Evolutionary conservation across 164 flowering plant genomes (phyloP), one percentile per base, ranked within the genome.

Genomic region (Cinnamomum micranthum): DNA sequence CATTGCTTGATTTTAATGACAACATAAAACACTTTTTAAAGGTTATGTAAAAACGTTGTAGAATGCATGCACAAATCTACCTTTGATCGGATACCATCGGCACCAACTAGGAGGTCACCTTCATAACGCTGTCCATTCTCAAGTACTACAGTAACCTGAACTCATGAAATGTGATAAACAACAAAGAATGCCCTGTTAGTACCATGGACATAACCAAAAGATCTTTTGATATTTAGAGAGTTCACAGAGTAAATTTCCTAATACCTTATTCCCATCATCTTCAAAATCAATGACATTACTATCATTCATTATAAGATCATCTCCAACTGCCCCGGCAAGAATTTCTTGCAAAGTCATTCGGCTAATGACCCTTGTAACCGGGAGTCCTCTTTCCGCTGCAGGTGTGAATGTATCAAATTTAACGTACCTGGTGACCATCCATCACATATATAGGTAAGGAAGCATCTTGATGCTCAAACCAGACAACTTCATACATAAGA

Each of bases 71-170:
- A 68, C 13, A 11, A 19, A 66, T 17, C n/a, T 85, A 94, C 97
- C 97, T 95, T 93, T 6, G 99, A 93, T 93, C 99, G 79, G 78
- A 95, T 95, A n/a, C 99, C 99, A 84, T 95, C 98, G 65, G 99
- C 97, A 27, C 97, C 99, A 81, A 95, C 87, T 25, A 95, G 86
- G 76, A 93, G 87, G 85, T 95, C 99, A 50, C 98, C 99, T 82
- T 89, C 90, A 80, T 75, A 86, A n/a, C 73, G 81, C 71, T 92
- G 80, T 63, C 99, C 98, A 80, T 90, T 84, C 81, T 91, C 97
- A 73, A 95, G 97, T 28, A 75, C 80, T 71, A 86, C 99, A 12
- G 89, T 85, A 23, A 93, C 97, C 99, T 92, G 77, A 69, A 79
- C 69, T 68, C 50, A 47, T 25, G 47, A 35, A 71, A 71, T 2